phyloP scores from a whole-genome alignment of 1,284 basidiomycete genomes.

The Puccinia novopanici region DNA sequence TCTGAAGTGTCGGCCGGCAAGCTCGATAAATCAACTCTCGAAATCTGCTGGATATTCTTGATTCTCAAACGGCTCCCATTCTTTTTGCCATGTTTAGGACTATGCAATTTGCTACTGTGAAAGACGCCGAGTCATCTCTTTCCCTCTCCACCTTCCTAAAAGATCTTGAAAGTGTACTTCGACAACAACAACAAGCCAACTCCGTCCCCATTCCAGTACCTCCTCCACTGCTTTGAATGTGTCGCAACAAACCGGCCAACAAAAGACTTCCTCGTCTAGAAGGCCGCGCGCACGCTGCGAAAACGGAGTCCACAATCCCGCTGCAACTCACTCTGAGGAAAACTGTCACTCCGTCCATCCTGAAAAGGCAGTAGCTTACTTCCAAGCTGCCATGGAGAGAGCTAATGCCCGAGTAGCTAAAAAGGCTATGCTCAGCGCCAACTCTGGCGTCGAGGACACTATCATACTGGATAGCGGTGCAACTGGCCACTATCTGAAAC shows the following conservation, averaged over 20 bases:
- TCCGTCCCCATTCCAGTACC: background rate
- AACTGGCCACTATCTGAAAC: background rate
- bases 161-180: background rate
- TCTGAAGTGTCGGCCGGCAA: background rate
- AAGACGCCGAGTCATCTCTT: background rate
- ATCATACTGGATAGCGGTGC: background rate
- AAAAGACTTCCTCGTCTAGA: background rate
- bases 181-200: background rate
- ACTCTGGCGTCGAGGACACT: background rate
- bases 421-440: background rate
- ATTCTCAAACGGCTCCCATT: background rate
- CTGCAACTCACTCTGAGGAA: background rate
- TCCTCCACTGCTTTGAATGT: background rate
- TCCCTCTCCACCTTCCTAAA: background rate
- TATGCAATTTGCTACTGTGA: background rate
- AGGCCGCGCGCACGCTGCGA: no score
- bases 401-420: background rate
- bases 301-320: conserved; percentile 8
- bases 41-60: background rate
- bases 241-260: background rate
- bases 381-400: conserved; percentile 5
- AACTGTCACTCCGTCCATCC: conserved; percentile 6
- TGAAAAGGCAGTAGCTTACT: no score
- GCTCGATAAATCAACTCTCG: background rate
- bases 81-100: no score